These are phyloP conservation scores for Colletotrichum spinosum DNA, from an alignment of 2,329 filamentous ascomycete species.

Conservation along the genomic window DNA sequence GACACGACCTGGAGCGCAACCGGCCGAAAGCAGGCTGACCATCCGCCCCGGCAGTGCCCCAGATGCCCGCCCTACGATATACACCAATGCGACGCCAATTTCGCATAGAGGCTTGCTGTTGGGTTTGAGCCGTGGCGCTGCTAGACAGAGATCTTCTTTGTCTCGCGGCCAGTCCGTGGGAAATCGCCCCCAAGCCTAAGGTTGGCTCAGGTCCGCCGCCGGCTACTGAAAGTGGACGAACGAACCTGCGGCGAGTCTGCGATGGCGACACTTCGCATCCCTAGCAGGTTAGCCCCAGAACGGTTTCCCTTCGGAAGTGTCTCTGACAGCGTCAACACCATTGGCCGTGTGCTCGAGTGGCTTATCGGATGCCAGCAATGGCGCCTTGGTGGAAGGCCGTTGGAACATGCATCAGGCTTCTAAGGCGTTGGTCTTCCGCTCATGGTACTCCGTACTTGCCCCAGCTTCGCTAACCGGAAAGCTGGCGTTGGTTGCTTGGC, in stretches of 20 bases:
- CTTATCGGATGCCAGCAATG: conserved; percentile 35
- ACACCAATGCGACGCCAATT: conserved; percentile 19
- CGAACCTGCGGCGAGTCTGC: conserved; percentile 6
- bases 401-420: conserved; percentile 38
- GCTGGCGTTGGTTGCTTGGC: conserved; percentile 35
- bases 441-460: conserved; percentile 11
- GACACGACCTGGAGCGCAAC: conserved; percentile 22
- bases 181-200: conserved; percentile 13
- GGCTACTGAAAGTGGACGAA: conserved; percentile 25
- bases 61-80: conserved; percentile 2
- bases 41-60: not conserved
- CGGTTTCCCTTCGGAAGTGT: conserved; percentile 24
- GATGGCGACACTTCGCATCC: conserved; percentile 4
- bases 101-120: conserved; percentile 5
- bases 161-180: conserved; percentile 32
- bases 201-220: conserved; percentile 14
- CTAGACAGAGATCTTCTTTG: conserved; percentile 29
- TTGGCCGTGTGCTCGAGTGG: conserved; percentile 27
- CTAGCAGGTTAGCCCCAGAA: conserved; percentile 23
- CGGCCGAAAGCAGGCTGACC: conserved; percentile 28
- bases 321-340: conserved; percentile 31
- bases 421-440: conserved; percentile 28
- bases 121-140: conserved; percentile 28
- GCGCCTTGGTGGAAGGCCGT: conserved; percentile 36
- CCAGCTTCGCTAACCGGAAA: conserved; percentile 26